These are phyloP conservation scores for Singerocomus inundabilis DNA, from an alignment of 1,284 basidiomycete species.

Conservation along the genomic window DNA sequence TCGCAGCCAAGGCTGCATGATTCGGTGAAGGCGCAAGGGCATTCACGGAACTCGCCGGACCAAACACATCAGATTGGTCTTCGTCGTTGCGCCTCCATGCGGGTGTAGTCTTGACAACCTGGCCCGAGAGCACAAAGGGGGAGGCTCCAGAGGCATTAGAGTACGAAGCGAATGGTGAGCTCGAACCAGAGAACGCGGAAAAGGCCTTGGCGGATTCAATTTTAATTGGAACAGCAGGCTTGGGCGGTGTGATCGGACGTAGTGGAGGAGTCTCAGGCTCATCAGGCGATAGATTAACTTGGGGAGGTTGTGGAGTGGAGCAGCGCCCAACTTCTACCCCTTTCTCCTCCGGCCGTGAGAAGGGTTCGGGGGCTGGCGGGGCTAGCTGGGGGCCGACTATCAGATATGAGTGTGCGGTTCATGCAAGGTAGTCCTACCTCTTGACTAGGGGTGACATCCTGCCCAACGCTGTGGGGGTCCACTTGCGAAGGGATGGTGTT, in stretches of 20 bases:
- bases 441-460: constrained; percentile 4
- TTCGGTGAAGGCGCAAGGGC: constrained; percentile 21
- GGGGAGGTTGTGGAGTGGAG: constrained; percentile 16
- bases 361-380: constrained; percentile 1
- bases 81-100: constrained; percentile 25
- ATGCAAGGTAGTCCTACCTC: constrained; percentile 18
- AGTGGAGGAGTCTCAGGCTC: constrained; percentile 14
- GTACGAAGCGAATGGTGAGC: constrained; percentile 41
- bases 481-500: constrained; percentile 1
- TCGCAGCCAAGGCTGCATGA: constrained; percentile 3
- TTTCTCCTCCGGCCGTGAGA: constrained; percentile 11
- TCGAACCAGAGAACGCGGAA: constrained; percentile 43
- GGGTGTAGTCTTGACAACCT: constrained; percentile 18
- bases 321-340: constrained; percentile 5
- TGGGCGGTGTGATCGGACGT: constrained; percentile 19
- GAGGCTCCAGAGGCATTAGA: constrained; percentile 26
- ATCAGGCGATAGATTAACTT: constrained; percentile 3
- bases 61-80: constrained; percentile 9
- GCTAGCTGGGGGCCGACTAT: constrained; percentile 16
- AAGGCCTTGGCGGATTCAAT: constrained; percentile 34
- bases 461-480: background rate
- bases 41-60: constrained; percentile 4
- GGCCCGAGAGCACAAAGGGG: constrained; percentile 23
- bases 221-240: constrained; percentile 7
- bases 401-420: constrained; percentile 4